Evolutionary conservation across 2,329 filamentous ascomycete genomes (phyloP), one percentile per base, ranked within the genome.

Genomic region (Neopestalotiopsis clavispora): DNA sequence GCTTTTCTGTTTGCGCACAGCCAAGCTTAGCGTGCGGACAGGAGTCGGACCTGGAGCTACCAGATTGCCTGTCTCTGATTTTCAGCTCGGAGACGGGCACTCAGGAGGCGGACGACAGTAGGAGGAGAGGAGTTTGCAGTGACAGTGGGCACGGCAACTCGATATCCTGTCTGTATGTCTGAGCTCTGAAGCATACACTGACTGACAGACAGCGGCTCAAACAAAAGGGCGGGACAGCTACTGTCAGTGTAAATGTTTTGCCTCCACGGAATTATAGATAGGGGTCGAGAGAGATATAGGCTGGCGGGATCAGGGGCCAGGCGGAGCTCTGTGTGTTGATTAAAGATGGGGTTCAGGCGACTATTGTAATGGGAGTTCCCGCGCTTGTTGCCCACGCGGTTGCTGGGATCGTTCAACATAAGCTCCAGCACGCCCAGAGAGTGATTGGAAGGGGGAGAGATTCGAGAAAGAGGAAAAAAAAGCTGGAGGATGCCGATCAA

Each of bases 221-320:
- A 66, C 45, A 28, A 42, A 62, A 67, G 59, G 58, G 66, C 57
- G 66, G 66, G 66, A 67, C 59, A 56, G 40, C 66, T n/a, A 38
- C 34, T 28, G 23, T 28, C 23, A 10, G 34, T 38, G 34, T 38
- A 63, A 62, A 67, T 62, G 52, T 59, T 59, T 67, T 67, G 57
- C 40, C 28, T 20, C 20, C 45, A 13, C 20, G 66, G 66, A 58
- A 56, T 28, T 67, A 67, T 67, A 38, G 66, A 67, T 67, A 67
- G 66, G 57, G 66, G 66, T 67, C 40, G 66, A 63, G 66, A 58
- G 66, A 52, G 59, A 67, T 67, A 67, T 38, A 62, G 28, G n/a
- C 28, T 23, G 57, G 30, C 30, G 57, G 23, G 23, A 23, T 28
- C 57, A 28, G 59, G 66, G 58, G 66, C 57, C 23, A 60, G 34